phyloP scores from a whole-genome alignment of 495 filamentous ascomycete genomes.

The Penicillium silybi region DNA sequence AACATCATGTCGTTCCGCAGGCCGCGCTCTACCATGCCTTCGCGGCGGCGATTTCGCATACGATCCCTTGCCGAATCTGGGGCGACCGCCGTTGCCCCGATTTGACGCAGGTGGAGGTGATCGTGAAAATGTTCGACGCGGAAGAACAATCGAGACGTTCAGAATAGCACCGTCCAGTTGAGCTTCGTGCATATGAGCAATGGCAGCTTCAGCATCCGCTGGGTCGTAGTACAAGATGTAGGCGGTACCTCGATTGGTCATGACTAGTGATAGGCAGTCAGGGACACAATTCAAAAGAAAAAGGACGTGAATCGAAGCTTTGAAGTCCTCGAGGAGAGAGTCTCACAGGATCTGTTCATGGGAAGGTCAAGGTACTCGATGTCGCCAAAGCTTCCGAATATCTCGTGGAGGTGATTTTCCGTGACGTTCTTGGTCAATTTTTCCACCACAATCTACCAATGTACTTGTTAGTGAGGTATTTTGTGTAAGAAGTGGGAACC shows the following conservation, averaged over 20 bases:
- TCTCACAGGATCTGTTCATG: slow-evolving; percentile 77
- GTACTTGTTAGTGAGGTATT: background rate
- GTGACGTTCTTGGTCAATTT: slow-evolving; percentile 95
- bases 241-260: slow-evolving; percentile 87
- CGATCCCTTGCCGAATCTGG: slow-evolving; percentile 32
- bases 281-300: background rate
- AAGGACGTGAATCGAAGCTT: background rate
- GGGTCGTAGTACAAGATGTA: slow-evolving; percentile 83
- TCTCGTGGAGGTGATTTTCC: slow-evolving; percentile 80
- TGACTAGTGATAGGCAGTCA: slow-evolving; percentile 49
- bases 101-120: slow-evolving; percentile 42
- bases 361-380: slow-evolving; percentile 87
- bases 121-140: slow-evolving; percentile 61
- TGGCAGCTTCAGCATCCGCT: slow-evolving; percentile 79
- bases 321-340: background rate
- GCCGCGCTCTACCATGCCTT: slow-evolving; percentile 36
- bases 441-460: slow-evolving; percentile 83
- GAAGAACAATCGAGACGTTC: slow-evolving; percentile 90
- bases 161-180: slow-evolving; percentile 86
- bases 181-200: slow-evolving; percentile 97
- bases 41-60: slow-evolving; percentile 34
- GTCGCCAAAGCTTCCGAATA: slow-evolving; percentile 83
- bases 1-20: slow-evolving; percentile 43
- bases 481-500: background rate
- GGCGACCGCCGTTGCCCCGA: slow-evolving; percentile 27